Evolutionary conservation across 2,329 filamentous ascomycete species (phyloP).

Genomic region (Aspergillus arachidicola): DNA sequence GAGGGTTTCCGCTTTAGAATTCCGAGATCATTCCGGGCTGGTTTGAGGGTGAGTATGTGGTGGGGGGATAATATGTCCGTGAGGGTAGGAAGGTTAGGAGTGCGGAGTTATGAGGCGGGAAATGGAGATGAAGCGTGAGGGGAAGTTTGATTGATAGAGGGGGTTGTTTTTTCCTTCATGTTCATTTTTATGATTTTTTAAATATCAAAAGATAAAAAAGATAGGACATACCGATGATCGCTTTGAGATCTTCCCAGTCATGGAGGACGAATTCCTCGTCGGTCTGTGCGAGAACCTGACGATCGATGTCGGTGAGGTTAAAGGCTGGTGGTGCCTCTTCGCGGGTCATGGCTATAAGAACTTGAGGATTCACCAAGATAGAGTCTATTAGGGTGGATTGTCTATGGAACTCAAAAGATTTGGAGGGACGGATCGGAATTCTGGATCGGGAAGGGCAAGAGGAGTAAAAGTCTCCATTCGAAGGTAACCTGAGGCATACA

Average conservation of each 20-base stretch:
- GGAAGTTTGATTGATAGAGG: constrained; percentile 6
- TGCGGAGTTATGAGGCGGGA: constrained; percentile 1
- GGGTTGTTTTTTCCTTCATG: neutral
- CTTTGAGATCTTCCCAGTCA: constrained; percentile 55
- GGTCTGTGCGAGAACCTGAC: constrained; percentile 51
- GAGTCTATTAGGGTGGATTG: neutral
- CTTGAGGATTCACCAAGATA: neutral
- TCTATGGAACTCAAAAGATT: neutral
- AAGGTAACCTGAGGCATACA: constrained; percentile 8
- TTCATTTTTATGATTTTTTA: neutral
- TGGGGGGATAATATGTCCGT: constrained; percentile 14
- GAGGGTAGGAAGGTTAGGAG: neutral
- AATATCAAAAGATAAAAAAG: neutral
- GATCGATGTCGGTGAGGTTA: constrained; percentile 53
- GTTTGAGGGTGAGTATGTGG: constrained; percentile 5
- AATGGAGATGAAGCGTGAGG: constrained; percentile 10
- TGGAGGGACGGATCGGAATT: constrained; percentile 13
- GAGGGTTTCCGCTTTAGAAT: constrained; percentile 62
- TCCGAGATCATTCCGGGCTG: constrained; percentile 56
- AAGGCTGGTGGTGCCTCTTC: constrained; percentile 40
- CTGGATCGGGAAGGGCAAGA: constrained; percentile 14
- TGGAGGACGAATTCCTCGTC: constrained; percentile 57
- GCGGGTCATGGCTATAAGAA: constrained; percentile 13
- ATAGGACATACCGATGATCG: constrained; percentile 52
- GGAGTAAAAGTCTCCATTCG: neutral